Evolutionary conservation across 345 rosid genomes (phyloP).

Genomic region (Luvunga scandens): DNA sequence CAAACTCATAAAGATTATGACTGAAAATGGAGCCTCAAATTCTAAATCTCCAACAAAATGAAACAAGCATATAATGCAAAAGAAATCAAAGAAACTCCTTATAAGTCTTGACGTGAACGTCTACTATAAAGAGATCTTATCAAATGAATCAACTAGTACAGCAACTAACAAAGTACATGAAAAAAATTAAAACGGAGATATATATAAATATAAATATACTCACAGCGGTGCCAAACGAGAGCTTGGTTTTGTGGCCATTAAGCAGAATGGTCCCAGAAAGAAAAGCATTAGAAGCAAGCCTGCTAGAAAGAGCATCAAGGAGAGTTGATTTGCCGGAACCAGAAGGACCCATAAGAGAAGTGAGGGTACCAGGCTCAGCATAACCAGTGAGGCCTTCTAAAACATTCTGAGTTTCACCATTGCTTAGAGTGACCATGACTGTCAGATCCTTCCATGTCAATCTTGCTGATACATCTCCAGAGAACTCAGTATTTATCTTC

Average conservation of each 20-base stretch:
- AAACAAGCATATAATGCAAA: background rate
- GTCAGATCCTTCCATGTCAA: conserved; percentile 94
- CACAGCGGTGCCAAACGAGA: conserved; percentile 91
- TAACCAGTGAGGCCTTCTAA: conserved; percentile 83
- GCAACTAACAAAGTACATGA: background rate
- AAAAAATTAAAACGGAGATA: background rate
- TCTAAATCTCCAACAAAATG: background rate
- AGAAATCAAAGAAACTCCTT: background rate
- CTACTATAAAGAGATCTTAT: background rate
- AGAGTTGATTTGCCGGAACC: conserved; percentile 94
- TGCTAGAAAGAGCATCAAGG: conserved; percentile 84
- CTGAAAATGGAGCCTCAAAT: background rate
- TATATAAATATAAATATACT: conserved; percentile 23
- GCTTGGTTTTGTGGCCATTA: conserved; percentile 90
- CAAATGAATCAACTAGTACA: background rate
- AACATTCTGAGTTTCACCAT: conserved; percentile 73
- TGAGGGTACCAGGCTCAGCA: conserved; percentile 82
- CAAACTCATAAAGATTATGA: background rate
- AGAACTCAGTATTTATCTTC: conserved; percentile 45
- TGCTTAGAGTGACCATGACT: conserved; percentile 63
- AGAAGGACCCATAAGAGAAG: conserved; percentile 95
- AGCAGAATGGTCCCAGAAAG: conserved; percentile 84
- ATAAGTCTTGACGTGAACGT: no score
- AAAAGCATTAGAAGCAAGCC: conserved; percentile 89
- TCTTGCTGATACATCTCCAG: conserved; percentile 84